These are phyloP conservation scores for Mucor racemosus DNA, from an alignment of 371 early-diverging fungal genomes.

Conservation along the genomic window DNA sequence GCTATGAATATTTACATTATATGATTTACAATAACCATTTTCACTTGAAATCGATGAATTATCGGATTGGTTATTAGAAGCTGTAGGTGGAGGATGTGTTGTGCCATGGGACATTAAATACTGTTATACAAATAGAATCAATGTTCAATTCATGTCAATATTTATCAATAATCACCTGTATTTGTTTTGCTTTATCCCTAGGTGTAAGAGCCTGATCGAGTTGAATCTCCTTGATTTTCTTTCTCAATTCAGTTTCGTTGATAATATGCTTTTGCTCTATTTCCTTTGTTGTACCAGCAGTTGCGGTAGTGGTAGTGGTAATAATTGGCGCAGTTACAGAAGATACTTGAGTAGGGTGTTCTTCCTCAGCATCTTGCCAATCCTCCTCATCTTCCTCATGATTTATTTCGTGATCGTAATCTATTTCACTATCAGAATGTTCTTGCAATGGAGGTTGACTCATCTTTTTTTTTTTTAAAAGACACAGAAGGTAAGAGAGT, in stretches of 20 bases:
- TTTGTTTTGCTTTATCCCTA: conserved; percentile 70
- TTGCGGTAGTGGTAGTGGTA: neutral
- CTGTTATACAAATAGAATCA: neutral
- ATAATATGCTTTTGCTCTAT: conserved; percentile 9
- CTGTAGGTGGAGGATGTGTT: neutral
- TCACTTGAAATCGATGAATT: conserved; percentile 24
- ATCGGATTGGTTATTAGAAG: conserved; percentile 34
- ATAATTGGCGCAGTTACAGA: neutral
- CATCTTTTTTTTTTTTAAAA: conserved; percentile 8
- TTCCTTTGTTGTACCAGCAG: neutral
- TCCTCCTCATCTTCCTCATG: conserved; percentile 29
- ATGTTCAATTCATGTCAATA: neutral
- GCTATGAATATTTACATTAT: conserved; percentile 44
- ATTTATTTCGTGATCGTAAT: conserved; percentile 23
- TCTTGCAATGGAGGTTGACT: conserved; percentile 7
- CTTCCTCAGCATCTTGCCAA: conserved; percentile 43
- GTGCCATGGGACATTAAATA: conserved; percentile 44
- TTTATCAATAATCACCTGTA: conserved; percentile 58
- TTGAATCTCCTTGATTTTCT: conserved; percentile 70
- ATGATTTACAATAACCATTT: conserved; percentile 44
- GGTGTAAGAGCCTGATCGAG: conserved; percentile 51
- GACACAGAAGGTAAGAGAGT: neutral
- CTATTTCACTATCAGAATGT: conserved; percentile 23
- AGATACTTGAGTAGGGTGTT: conserved; percentile 11
- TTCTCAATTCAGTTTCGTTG: conserved; percentile 44